Percentiles rank a stretch among this genome's conserved stretches.
phyloP scores from a whole-genome alignment of 2,329 filamentous ascomycete species.

The Metarhizium guizhouense region DNA sequence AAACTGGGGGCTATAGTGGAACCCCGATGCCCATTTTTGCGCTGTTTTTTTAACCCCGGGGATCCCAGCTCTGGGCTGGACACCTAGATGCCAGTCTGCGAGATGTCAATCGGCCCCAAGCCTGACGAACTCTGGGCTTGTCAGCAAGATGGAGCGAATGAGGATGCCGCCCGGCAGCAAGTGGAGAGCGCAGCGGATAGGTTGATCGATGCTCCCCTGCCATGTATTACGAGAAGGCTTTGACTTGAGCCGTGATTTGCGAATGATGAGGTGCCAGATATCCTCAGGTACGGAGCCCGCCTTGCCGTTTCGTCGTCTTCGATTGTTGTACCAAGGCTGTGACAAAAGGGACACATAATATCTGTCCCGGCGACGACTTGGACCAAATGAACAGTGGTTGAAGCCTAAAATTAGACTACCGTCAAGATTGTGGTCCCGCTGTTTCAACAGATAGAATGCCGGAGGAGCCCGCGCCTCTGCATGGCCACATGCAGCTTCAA shows the following conservation, averaged over 20 bases:
- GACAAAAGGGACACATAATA: background rate
- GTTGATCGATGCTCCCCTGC: too few relatives aligned
- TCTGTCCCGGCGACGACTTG: background rate
- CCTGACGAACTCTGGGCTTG: background rate
- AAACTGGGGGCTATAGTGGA: background rate
- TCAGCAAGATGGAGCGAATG: slow-evolving; percentile 1
- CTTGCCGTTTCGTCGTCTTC: background rate
- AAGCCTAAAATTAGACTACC: background rate
- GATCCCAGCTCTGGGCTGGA: background rate
- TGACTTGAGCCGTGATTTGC: background rate
- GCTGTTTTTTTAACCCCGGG: background rate
- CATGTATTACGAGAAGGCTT: background rate
- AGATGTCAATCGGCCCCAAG: background rate
- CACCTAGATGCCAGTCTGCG: background rate
- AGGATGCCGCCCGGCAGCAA: background rate
- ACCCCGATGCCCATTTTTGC: background rate
- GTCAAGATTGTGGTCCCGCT: background rate
- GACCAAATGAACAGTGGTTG: background rate
- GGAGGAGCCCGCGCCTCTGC: slow-evolving; percentile 2
- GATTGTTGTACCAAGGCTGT: background rate
- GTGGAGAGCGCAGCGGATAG: background rate
- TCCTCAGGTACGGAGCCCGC: background rate
- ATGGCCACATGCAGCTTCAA: background rate
- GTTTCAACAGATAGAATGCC: background rate
- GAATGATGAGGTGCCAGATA: background rate